Conservation (phyloP, 169 alveolate genomes). For the Cryptosporidium parvum region DNA sequence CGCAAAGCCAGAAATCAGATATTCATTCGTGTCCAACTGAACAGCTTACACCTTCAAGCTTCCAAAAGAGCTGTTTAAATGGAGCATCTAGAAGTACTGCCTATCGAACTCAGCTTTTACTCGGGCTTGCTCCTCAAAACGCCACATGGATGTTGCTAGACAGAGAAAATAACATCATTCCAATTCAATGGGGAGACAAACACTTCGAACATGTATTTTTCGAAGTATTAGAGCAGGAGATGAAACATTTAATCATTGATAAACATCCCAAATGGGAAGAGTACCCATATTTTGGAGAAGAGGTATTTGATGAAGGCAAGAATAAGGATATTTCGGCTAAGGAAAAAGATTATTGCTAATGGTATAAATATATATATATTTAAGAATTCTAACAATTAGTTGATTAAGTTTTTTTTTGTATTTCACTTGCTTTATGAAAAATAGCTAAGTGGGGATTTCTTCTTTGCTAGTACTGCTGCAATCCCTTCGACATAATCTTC, state of each 20-base stretch:
- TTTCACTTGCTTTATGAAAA: conserved; percentile 85
- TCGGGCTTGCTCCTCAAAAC: conserved; percentile 74
- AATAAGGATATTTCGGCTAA: neutral
- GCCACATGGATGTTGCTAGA: conserved; percentile 85
- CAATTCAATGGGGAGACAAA: conserved; percentile 84
- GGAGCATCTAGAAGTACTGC: conserved; percentile 53
- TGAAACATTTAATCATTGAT: conserved; percentile 79
- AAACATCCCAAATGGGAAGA: conserved; percentile 81
- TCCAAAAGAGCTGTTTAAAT: conserved; percentile 43
- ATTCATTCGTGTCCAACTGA: conserved; percentile 16
- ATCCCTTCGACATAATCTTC: conserved; percentile 98
- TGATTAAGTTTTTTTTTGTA: neutral
- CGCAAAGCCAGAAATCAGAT: conserved; percentile 53
- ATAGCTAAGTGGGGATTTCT: conserved; percentile 96
- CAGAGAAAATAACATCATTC: conserved; percentile 82
- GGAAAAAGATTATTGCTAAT: conserved; percentile 60
- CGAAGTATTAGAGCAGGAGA: conserved; percentile 78
- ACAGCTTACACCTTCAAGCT: conserved; percentile 34
- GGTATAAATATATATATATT: conserved; percentile 15
- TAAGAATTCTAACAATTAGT: conserved; percentile 6
- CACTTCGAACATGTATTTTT: conserved; percentile 84
- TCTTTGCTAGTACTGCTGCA: conserved; percentile 96
- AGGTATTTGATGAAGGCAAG: conserved; percentile 44
- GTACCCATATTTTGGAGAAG: conserved; percentile 77
- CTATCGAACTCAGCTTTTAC: conserved; percentile 51